phyloP scores from a whole-genome alignment of 2,329 filamentous ascomycete species.

The Microsporum audouinii region DNA sequence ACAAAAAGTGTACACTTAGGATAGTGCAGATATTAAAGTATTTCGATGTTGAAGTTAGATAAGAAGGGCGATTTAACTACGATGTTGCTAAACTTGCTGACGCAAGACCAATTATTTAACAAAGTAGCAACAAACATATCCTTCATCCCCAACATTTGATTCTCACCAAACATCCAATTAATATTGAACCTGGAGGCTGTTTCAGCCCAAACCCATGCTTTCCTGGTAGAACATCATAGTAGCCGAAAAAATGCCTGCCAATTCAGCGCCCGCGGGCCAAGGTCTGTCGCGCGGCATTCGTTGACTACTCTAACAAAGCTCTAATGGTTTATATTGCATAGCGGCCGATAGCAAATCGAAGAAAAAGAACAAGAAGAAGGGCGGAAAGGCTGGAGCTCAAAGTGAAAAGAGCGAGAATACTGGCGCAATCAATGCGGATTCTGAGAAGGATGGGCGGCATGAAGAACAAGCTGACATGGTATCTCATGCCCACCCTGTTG shows the following conservation, averaged over 20 bases:
- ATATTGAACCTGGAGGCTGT: not conserved
- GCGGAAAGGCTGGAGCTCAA: constrained; percentile 10
- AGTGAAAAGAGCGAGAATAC: not conserved
- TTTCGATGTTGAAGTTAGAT: too few relatives aligned
- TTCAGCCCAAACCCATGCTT: not conserved
- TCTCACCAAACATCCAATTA: not conserved
- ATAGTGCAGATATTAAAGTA: too few relatives aligned
- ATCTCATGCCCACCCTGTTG: not conserved
- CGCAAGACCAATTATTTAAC: not conserved
- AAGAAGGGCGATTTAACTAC: not conserved
- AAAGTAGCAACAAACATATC: not conserved
- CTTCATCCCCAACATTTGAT: not conserved
- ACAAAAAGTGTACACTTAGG: not conserved
- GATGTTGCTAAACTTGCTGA: not conserved
- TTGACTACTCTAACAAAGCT: not conserved
- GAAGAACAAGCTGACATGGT: not conserved
- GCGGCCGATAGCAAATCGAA: constrained; percentile 40
- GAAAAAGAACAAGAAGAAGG: constrained; percentile 49
- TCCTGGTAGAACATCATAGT: not conserved
- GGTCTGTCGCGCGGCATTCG: constrained; percentile 15
- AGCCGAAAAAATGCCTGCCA: constrained; percentile 8
- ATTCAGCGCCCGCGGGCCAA: constrained; percentile 15
- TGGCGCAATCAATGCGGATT: not conserved
- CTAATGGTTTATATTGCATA: constrained; percentile 5
- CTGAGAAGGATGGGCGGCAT: not conserved